Conservation (phyloP, 495 filamentous ascomycete genomes). For the Terfezia claveryi region DNA sequence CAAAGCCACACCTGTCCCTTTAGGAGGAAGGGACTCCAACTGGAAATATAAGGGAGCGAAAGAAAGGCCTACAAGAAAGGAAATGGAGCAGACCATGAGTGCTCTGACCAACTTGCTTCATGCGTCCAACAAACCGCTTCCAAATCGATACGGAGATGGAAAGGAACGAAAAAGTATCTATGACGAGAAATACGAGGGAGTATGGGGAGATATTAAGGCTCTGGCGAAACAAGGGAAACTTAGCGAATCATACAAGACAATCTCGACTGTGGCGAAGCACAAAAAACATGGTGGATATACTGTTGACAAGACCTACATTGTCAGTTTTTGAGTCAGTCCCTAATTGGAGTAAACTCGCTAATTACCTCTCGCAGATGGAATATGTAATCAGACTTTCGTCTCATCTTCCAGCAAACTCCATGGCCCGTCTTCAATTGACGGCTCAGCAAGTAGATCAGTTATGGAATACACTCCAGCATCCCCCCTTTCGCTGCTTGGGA, state of each 20-base stretch:
- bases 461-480: slow-evolving; percentile 49
- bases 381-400: slow-evolving; percentile 53
- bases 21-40: background rate
- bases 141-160: slow-evolving; percentile 43
- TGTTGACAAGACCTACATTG: slow-evolving; percentile 46
- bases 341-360: background rate
- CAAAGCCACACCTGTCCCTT: background rate
- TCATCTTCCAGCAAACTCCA: slow-evolving; percentile 34
- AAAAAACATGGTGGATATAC: slow-evolving; percentile 33
- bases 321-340: slow-evolving; percentile 5
- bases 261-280: slow-evolving; percentile 30
- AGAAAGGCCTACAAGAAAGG: background rate
- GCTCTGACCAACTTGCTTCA: slow-evolving; percentile 13
- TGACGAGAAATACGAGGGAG: slow-evolving; percentile 30
- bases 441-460: slow-evolving; percentile 37
- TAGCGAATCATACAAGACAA: slow-evolving; percentile 30
- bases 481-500: slow-evolving; percentile 36
- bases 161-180: slow-evolving; percentile 24
- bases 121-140: slow-evolving; percentile 40
- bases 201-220: slow-evolving; percentile 40
- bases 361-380: slow-evolving; percentile 32
- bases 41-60: background rate
- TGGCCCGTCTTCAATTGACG: slow-evolving; percentile 31
- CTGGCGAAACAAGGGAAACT: slow-evolving; percentile 28
- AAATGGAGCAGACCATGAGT: background rate